Percentiles rank a stretch among this genome's conserved stretches.
Conservation (phyloP, 164 flowering plant genomes). For the Buxus sempervirens region DNA sequence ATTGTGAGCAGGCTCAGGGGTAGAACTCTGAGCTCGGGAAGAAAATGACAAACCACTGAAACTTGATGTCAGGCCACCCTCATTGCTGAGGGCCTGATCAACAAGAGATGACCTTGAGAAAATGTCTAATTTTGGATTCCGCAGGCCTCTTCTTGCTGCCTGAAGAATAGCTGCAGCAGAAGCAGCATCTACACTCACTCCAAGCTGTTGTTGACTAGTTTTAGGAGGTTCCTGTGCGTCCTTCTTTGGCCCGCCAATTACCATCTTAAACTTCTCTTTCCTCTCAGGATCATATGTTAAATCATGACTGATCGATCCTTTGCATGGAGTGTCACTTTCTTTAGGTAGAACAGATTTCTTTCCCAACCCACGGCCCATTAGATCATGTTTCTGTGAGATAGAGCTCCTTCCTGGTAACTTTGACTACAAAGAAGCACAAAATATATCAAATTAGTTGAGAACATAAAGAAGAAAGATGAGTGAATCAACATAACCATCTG, state of each 20-base stretch:
- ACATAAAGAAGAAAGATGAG: too few species aligned
- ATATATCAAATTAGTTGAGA: too few species aligned
- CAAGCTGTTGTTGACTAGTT: slow-evolving; percentile 34
- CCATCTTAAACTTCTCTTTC: slow-evolving; percentile 93
- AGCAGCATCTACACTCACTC: slow-evolving; percentile 53
- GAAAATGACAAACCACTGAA: slow-evolving; percentile 23
- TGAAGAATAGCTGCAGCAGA: slow-evolving; percentile 87
- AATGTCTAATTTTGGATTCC: slow-evolving; percentile 41
- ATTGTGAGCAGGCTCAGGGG: slow-evolving; percentile 23
- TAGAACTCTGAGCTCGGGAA: slow-evolving; percentile 22
- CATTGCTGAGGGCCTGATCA: slow-evolving; percentile 29
- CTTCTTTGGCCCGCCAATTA: slow-evolving; percentile 71
- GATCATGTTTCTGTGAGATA: slow-evolving; percentile 37
- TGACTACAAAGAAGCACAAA: slow-evolving; percentile 38
- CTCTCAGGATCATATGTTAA: slow-evolving; percentile 53
- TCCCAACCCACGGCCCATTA: slow-evolving; percentile 22
- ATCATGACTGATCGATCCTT: slow-evolving; percentile 34
- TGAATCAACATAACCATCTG: too few species aligned
- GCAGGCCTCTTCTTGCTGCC: slow-evolving; percentile 83
- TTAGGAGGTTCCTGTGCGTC: slow-evolving; percentile 55
- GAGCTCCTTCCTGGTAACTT: slow-evolving; percentile 39
- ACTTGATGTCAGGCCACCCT: slow-evolving; percentile 29
- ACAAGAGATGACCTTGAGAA: slow-evolving; percentile 32
- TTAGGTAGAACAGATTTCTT: slow-evolving; percentile 33
- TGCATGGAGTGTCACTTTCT: slow-evolving; percentile 32